A percentile compares a stretch with the other conserved stretches of the same genome.
phyloP scores from a whole-genome alignment of 371 early-diverging fungal genomes.

The Sporodiniella umbellata region DNA sequence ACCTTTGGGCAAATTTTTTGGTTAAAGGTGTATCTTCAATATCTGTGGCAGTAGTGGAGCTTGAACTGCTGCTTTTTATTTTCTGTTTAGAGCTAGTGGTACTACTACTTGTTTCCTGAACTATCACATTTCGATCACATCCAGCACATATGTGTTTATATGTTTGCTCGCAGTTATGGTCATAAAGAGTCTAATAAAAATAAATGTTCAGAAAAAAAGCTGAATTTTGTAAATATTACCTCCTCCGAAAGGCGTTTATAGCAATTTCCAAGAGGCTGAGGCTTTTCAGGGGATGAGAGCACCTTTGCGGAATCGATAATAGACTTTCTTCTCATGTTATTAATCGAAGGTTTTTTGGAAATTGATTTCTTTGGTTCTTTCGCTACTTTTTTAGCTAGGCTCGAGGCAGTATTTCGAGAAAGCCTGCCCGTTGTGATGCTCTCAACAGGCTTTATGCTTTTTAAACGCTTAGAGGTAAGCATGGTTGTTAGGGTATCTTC shows the following conservation, averaged over 20 bases:
- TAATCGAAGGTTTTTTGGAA: neutral
- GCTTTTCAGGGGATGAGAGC: conserved; percentile 5
- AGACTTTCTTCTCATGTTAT: neutral
- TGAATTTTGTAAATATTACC: conserved; percentile 3
- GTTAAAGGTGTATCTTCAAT: conserved; percentile 1
- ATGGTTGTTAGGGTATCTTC: neutral
- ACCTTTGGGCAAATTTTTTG: neutral
- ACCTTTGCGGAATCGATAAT: neutral
- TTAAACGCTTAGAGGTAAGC: neutral
- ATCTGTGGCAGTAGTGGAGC: neutral
- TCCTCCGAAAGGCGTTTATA: conserved; percentile 3
- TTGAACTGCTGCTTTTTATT: neutral
- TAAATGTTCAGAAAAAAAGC: neutral
- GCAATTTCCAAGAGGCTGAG: neutral
- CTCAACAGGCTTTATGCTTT: neutral
- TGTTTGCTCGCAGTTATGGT: conserved; percentile 5
- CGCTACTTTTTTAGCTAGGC: conserved; percentile 10
- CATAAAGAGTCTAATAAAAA: neutral
- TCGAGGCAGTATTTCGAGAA: conserved; percentile 21
- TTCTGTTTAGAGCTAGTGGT: neutral
- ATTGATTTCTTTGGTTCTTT: neutral
- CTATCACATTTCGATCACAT: conserved; percentile 22
- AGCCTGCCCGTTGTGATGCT: neutral
- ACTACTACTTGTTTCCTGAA: conserved; percentile 2
- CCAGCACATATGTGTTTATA: conserved; percentile 21